phyloP scores from a whole-genome alignment of 1,139 yeast genomes.

The Debaryomyces coudertii region DNA sequence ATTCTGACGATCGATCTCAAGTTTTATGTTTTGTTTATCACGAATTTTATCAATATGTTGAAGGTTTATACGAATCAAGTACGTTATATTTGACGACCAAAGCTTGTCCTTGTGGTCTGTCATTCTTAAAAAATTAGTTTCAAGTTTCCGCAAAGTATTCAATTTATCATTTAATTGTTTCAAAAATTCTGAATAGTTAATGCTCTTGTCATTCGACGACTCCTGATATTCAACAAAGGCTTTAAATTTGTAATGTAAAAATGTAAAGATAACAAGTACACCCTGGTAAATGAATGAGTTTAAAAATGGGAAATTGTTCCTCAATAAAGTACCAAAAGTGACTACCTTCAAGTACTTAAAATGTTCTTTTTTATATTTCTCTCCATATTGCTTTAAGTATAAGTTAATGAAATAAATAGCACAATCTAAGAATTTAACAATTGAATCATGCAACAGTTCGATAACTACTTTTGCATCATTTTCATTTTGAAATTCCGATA shows the following conservation, averaged over 20 bases:
- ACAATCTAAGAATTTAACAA: slow-evolving; percentile 42
- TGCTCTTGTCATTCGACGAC: slow-evolving; percentile 15
- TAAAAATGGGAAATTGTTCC: slow-evolving; percentile 48
- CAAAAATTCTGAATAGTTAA: slow-evolving; percentile 24
- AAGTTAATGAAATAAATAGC: slow-evolving; percentile 29
- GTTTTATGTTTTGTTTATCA: slow-evolving; percentile 23
- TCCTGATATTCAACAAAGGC: slow-evolving; percentile 33
- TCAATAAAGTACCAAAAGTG: slow-evolving; percentile 37
- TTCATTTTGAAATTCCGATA: slow-evolving; percentile 40
- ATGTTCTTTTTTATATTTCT: slow-evolving; percentile 16
- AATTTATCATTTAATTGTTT: slow-evolving; percentile 29
- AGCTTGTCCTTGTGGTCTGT: slow-evolving; percentile 26
- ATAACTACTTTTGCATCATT: slow-evolving; percentile 31
- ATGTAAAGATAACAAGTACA: slow-evolving; percentile 52
- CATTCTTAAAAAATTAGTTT: slow-evolving; percentile 20
- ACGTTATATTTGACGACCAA: slow-evolving; percentile 43
- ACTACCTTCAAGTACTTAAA: slow-evolving; percentile 20
- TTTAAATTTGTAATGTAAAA: slow-evolving; percentile 46
- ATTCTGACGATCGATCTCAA: not conserved
- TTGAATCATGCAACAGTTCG: slow-evolving; percentile 39
- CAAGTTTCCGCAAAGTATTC: slow-evolving; percentile 28
- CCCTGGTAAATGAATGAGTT: slow-evolving; percentile 56
- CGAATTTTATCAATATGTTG: slow-evolving; percentile 33
- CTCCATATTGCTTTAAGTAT: slow-evolving; percentile 23
- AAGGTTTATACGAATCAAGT: slow-evolving; percentile 37